A percentile compares a stretch with the other conserved stretches of the same genome.
phyloP scores from a whole-genome alignment of 2,329 filamentous ascomycete genomes.

The Cladosporium sp. region DNA sequence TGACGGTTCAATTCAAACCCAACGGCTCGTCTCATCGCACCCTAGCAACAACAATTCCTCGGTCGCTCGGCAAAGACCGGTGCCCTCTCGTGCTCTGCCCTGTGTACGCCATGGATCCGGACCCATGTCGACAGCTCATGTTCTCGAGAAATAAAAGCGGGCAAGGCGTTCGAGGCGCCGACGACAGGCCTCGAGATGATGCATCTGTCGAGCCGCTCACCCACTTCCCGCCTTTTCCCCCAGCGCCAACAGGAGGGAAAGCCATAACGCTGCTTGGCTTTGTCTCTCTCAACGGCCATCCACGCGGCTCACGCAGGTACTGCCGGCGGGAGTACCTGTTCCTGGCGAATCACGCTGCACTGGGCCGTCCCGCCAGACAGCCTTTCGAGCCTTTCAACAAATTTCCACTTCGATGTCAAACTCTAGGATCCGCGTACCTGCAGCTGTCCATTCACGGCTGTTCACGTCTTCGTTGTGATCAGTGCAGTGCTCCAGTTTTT shows the following conservation, averaged over 20 bases:
- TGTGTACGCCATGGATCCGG: no score
- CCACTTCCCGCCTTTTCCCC: conserved; percentile 4
- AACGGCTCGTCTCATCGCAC: not conserved
- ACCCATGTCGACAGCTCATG: not conserved
- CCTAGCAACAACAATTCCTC: not conserved
- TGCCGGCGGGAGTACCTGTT: conserved; percentile 2
- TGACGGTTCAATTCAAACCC: not conserved
- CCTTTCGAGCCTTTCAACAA: conserved; percentile 4
- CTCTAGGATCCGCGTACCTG: conserved; percentile 12
- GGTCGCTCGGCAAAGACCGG: not conserved
- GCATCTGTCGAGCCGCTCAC: no score
- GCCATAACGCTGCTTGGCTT: conserved; percentile 4
- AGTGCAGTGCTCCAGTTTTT: not conserved
- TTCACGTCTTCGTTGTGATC: conserved; percentile 5
- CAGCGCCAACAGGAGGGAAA: conserved; percentile 3
- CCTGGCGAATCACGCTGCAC: conserved; percentile 2
- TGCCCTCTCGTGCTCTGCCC: no score
- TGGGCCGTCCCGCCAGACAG: conserved; percentile 3
- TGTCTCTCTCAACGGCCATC: conserved; percentile 7
- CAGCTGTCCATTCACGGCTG: conserved; percentile 10
- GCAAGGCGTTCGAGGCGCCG: no score
- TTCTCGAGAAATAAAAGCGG: no score
- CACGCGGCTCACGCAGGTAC: conserved; percentile 12
- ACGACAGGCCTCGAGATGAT: no score
- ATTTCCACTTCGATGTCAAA: not conserved